Evolutionary conservation across 495 filamentous ascomycete species (phyloP).

Genomic region (Podospora pseudopauciseta): DNA sequence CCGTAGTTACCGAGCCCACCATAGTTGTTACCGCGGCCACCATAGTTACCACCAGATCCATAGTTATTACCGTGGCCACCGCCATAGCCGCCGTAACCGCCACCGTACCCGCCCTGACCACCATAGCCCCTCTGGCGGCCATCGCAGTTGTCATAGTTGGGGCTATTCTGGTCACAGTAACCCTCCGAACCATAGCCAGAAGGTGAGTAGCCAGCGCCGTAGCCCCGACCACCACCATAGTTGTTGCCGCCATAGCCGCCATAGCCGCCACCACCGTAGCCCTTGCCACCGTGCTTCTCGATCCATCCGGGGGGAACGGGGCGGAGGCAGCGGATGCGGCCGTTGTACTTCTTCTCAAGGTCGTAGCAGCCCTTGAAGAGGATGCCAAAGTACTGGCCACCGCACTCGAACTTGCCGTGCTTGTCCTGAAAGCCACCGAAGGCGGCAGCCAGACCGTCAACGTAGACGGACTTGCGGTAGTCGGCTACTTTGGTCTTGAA

Average conservation of each 20-base stretch:
- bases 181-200: slow-evolving; percentile 11
- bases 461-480: slow-evolving; percentile 19
- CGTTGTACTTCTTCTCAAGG: slow-evolving; percentile 15
- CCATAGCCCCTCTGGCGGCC: background rate
- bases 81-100: background rate
- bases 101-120: background rate
- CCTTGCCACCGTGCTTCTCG: slow-evolving; percentile 8
- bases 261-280: background rate
- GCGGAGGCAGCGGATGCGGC: slow-evolving; percentile 19
- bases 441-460: slow-evolving; percentile 18
- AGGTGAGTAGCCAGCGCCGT: slow-evolving; percentile 9
- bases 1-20: background rate
- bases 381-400: slow-evolving; percentile 22
- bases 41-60: background rate
- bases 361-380: slow-evolving; percentile 20
- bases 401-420: slow-evolving; percentile 17
- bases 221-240: background rate
- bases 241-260: background rate
- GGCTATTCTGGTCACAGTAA: background rate
- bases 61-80: too few relatives aligned
- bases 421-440: slow-evolving; percentile 15
- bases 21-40: background rate
- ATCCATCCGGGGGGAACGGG: slow-evolving; percentile 22
- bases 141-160: slow-evolving; percentile 4
- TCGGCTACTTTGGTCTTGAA: slow-evolving; percentile 14